Evolutionary conservation across 179 eudicot species (phyloP).

Genomic region (Beta corolliflora): DNA sequence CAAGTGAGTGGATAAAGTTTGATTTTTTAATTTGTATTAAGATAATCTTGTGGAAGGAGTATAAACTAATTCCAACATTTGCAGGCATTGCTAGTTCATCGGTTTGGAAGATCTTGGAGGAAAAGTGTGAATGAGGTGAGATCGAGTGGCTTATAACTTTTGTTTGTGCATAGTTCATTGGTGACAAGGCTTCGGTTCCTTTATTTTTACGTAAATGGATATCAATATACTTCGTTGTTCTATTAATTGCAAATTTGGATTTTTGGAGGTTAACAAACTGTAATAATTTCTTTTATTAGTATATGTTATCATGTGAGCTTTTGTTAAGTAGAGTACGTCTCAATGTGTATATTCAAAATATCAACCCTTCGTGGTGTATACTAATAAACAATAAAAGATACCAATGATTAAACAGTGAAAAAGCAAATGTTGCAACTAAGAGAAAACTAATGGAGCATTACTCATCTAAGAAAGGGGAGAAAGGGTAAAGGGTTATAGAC

Average conservation of each 20-base stretch:
- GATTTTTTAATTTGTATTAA: background rate
- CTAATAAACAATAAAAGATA: no score
- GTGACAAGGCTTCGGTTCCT: background rate
- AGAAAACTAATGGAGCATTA: background rate
- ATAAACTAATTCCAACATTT: conserved; percentile 8
- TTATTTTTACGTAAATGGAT: background rate
- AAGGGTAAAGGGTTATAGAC: background rate
- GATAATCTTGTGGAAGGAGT: background rate
- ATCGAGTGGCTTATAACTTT: background rate
- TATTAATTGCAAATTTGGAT: no score
- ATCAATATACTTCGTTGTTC: background rate
- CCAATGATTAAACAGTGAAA: no score
- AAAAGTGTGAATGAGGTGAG: conserved; percentile 63
- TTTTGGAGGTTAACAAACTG: no score
- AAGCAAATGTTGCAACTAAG: no score
- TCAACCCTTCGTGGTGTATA: no score
- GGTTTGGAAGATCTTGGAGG: conserved; percentile 89
- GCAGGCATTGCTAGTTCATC: conserved; percentile 82
- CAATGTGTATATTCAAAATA: no score
- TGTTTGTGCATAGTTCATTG: background rate
- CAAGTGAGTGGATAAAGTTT: conserved; percentile 45
- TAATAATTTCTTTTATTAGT: no score
- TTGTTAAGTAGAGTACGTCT: no score
- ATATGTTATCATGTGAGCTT: no score
- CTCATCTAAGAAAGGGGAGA: background rate